Evolutionary conservation across 768 basidiomycete species (phyloP).

Genomic region (Krasilnikovozyma curviuscula): DNA sequence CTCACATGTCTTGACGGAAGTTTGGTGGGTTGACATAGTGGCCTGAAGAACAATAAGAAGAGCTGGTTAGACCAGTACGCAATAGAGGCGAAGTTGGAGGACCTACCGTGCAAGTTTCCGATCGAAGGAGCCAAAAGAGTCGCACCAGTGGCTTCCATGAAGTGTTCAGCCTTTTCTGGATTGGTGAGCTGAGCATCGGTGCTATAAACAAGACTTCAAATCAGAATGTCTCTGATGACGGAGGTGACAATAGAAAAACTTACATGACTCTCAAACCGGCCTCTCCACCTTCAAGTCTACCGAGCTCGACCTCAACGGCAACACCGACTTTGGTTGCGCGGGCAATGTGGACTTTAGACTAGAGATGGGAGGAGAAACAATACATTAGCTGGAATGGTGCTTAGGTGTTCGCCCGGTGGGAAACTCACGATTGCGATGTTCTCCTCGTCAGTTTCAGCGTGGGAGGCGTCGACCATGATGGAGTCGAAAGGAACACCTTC

Average conservation of each 20-base stretch:
- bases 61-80: conserved; percentile 21
- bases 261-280: conserved; percentile 20
- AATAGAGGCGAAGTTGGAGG: conserved; percentile 25
- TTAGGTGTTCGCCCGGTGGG: background rate
- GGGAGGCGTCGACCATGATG: conserved; percentile 28
- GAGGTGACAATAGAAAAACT: conserved; percentile 4
- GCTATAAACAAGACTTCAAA: conserved; percentile 6
- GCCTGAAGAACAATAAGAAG: background rate
- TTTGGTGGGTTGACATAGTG: conserved; percentile 17
- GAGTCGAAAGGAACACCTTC: conserved; percentile 26
- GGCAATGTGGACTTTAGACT: conserved; percentile 17
- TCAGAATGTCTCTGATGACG: background rate
- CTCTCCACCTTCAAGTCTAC: conserved; percentile 19
- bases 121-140: conserved; percentile 26
- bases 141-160: conserved; percentile 25
- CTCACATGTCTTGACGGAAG: conserved; percentile 19
- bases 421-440: conserved; percentile 21
- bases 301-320: conserved; percentile 27
- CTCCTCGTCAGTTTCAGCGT: conserved; percentile 24
- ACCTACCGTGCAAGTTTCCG: conserved; percentile 26
- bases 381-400: background rate
- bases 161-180: conserved; percentile 23
- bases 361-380: background rate
- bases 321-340: conserved; percentile 24
- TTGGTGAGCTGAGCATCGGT: conserved; percentile 24